Conservation (phyloP, 1,284 basidiomycete species). For the Grifola frondosa region DNA sequence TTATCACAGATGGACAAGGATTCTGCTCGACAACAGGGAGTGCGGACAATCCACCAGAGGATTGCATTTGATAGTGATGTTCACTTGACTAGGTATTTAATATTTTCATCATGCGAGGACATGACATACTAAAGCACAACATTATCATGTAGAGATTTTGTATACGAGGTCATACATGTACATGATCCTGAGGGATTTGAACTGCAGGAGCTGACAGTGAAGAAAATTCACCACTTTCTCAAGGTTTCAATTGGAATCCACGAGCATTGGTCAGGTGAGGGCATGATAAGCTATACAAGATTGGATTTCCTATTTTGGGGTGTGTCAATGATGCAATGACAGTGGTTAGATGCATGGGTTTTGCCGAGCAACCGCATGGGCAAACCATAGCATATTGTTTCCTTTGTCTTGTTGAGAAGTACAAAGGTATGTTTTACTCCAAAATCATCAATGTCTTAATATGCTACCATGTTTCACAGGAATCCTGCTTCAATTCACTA, state of each 20-base stretch:
- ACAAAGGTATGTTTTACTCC: slow-evolving; percentile 23
- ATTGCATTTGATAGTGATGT: neutral
- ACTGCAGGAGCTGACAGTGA: neutral
- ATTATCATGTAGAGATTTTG: neutral
- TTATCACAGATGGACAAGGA: slow-evolving; percentile 1
- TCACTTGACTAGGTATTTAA: neutral
- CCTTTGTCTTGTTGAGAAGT: slow-evolving; percentile 27
- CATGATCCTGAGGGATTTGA: slow-evolving; percentile 1
- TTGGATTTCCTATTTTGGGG: slow-evolving; percentile 38
- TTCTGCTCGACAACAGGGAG: neutral
- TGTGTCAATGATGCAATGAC: slow-evolving; percentile 32
- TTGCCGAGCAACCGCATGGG: slow-evolving; percentile 34
- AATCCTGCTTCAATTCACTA: slow-evolving; percentile 31
- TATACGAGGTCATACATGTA: neutral
- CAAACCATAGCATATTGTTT: slow-evolving; percentile 31
- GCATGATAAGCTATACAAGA: slow-evolving; percentile 35
- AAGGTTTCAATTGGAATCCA: neutral
- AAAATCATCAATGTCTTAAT: slow-evolving; percentile 1
- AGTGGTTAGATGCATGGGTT: slow-evolving; percentile 35
- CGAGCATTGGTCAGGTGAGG: slow-evolving; percentile 25
- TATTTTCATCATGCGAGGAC: neutral
- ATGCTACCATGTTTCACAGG: slow-evolving; percentile 17
- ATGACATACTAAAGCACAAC: neutral
- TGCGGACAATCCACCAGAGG: neutral
- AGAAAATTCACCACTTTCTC: neutral